A percentile compares a stretch with the other conserved stretches of the same genome.
Conservation (phyloP, 345 rosid species). For the Hypericum androsaemum region DNA sequence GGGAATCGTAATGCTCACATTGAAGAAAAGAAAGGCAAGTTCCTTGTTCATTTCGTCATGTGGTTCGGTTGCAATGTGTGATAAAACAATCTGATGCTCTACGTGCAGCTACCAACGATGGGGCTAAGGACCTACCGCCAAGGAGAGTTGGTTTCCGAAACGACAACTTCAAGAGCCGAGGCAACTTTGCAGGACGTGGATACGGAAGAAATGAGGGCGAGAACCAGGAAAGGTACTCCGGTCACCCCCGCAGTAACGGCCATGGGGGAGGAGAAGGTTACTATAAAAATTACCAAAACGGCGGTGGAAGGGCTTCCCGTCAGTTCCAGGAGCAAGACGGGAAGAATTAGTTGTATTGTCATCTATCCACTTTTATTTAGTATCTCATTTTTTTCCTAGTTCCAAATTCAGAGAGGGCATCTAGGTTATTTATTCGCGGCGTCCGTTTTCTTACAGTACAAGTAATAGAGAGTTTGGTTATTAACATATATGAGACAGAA, state of each 20-base stretch:
- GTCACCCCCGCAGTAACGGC: neutral
- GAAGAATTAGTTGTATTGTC: conserved; percentile 4
- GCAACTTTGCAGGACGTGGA: neutral
- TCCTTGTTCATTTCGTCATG: neutral
- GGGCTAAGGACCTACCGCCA: neutral
- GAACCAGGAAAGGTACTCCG: neutral
- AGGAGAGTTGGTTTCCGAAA: conserved; percentile 2
- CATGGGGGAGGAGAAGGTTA: neutral
- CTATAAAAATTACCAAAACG: neutral
- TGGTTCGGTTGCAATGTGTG: neutral
- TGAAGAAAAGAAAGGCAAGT: conserved; percentile 66
- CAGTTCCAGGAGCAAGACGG: conserved; percentile 10
- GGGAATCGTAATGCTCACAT: conserved; percentile 61
- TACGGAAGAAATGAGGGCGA: neutral
- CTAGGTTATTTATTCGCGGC: too few species aligned
- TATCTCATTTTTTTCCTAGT: too few species aligned
- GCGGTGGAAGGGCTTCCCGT: neutral
- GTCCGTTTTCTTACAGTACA: too few species aligned
- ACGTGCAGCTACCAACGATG: neutral
- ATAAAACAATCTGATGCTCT: neutral
- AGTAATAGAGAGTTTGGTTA: too few species aligned
- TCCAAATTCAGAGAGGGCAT: too few species aligned
- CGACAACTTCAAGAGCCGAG: neutral
- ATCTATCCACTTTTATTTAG: too few species aligned
- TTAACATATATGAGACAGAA: too few species aligned